Base-by-base conservation (phyloP, 257 asterid species). In the Fraxinus cuspidata region DNA sequence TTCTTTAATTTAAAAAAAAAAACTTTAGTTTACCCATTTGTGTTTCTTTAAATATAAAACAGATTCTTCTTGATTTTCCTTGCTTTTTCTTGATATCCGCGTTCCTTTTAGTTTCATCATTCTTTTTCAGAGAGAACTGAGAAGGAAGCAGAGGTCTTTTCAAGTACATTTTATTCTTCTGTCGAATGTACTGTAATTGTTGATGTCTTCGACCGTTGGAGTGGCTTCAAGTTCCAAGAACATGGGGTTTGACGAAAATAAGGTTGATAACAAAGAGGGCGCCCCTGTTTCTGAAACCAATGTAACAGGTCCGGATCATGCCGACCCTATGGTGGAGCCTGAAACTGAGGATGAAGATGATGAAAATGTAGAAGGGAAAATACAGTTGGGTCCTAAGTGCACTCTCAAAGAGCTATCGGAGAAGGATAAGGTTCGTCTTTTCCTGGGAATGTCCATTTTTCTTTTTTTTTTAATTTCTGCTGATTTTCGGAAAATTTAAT, bases 321-420 rank as follows among this genome's bases (percentile, higher is more conserved):
- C 32, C 68, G 34, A 25, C 18, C 68, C 68, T 63, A 34, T 11
- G 35, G 69, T 72, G 73, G 90, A 76, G 74, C 77, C 80, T 32
- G 86, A 73, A 5, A 27, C 80, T 10, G 93, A 90, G 74, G 91
- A 90, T 68, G 89, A 90, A 31, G 92, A 85, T 42, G 92, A 90
- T 56, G 94, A 89, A 19, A 89, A 84, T 29, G 67, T 56, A 16
- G 87, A 82, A 31, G 60, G 84, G 3, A 87, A 84, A 77, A 83
- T 89, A 31, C 85, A 84, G 51, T 63, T 86, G 88, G 94, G 94
- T 44, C 94, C 94, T 28, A 87, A 88, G 53, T 86, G 74, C 83
- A 86, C 91, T 35, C 89, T 88, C 80, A 90, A 88, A 79, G 93
- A 90, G 73, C 84, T 85, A 58, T 84, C 88, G 64, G 96, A 90